phyloP scores from a whole-genome alignment of 768 basidiomycete genomes.

The Gloeostereum incarnatum region DNA sequence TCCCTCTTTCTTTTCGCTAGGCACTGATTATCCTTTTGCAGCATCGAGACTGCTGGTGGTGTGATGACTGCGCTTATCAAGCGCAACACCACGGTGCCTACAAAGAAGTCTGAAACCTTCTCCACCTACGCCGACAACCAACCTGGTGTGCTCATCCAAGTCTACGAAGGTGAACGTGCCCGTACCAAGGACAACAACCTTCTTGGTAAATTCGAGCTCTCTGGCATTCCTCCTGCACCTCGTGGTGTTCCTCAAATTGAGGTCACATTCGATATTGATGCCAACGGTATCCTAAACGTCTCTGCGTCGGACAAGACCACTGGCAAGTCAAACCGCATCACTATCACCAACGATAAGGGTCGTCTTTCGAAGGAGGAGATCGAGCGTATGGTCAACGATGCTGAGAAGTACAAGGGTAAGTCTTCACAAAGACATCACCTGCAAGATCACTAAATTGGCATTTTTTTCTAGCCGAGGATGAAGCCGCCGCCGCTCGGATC shows the following conservation, averaged over 20 bases:
- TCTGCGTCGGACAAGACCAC: constrained; percentile 95
- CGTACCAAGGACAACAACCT: constrained; percentile 98
- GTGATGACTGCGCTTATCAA: constrained; percentile 99
- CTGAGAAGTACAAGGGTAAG: constrained; percentile 84
- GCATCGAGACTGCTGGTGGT: constrained; percentile 99
- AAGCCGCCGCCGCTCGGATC: constrained; percentile 78
- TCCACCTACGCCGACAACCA: constrained; percentile 99
- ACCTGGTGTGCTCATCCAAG: constrained; percentile 96
- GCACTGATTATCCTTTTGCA: constrained; percentile 9
- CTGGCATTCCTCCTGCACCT: constrained; percentile 92
- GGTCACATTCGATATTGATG: constrained; percentile 97
- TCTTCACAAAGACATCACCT: constrained; percentile 7
- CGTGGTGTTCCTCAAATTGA: constrained; percentile 97
- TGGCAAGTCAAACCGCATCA: constrained; percentile 90
- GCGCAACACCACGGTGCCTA: constrained; percentile 97
- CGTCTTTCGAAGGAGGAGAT: constrained; percentile 97
- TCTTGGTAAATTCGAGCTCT: constrained; percentile 97
- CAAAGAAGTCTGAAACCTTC: constrained; percentile 98
- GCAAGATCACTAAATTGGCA: constrained; percentile 5
- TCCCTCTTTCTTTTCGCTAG: constrained; percentile 23
- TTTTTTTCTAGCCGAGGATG: constrained; percentile 61
- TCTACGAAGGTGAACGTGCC: constrained; percentile 97
- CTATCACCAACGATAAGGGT: constrained; percentile 95
- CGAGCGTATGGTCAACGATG: constrained; percentile 93
- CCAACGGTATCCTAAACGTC: constrained; percentile 94